Base-by-base conservation (phyloP, 2,329 filamentous ascomycete genomes). In the Berkeleyomyces rouxiae region DNA sequence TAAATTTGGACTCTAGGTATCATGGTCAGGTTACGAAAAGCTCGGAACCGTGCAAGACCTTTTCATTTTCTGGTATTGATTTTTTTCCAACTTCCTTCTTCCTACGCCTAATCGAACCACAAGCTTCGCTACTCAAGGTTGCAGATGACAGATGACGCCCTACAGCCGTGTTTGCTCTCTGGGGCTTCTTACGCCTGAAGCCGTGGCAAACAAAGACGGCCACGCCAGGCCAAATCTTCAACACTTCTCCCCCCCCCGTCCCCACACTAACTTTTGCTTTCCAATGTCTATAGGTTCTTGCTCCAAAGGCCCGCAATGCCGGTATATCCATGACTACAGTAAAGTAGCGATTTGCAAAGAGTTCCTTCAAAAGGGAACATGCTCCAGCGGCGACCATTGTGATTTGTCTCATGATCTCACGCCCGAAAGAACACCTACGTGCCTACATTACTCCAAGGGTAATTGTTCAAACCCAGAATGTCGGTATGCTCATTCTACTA, bases 281-380 rank as follows among this genome's bases (percentile, higher is more conserved):
- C 68, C 43, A 36, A 23, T 31, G 9, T 65, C 63, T 72, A 43
- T 78, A 96, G 93, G 93, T 76, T 86, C 85, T 67, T 99, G 93
- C 73, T 78, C 83, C 63, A 89, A 89, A 73, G 91, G 92, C 64
- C 86, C 87, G 6, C 77, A 75, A 58, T 99, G 93, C 74, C 85
- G 82, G 62, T 93, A 87, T 71, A 77, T 84, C 59, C 93, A 99
- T 78, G 88, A 99, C 70, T 82, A 87, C 49, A 78, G 83, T 71
- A 95, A 89, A 75, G 88, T 95, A 69, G 88, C 92, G 63, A 84
- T 93, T 63, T 99, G 93, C 83, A 93, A 89, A 74, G 85, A 88
- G 61, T 90, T 87, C 71, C 79, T 97, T 61, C 84, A 85, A 70
- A 90, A 87, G 71, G 86, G 88, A 70, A 79, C 81, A 69, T 99